These are phyloP conservation scores for Chlorociboria aeruginascens DNA, from an alignment of 495 filamentous ascomycete genomes.

Conservation along the genomic window DNA sequence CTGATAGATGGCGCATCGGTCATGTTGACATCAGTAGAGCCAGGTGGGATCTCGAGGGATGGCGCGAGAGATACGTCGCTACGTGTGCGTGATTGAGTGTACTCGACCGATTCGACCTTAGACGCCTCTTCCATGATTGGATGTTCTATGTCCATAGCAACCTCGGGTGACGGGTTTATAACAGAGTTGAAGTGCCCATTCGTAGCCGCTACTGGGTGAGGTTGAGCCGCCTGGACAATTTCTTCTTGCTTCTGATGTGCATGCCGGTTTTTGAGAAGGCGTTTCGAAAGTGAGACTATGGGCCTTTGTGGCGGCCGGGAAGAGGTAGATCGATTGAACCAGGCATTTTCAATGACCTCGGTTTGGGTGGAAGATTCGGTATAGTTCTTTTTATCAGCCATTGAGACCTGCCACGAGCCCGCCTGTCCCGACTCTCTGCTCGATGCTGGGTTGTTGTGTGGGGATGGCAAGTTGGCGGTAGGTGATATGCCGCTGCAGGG, in stretches of 20 bases:
- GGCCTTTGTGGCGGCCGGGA: constrained; percentile 24
- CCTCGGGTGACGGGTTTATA: constrained; percentile 5
- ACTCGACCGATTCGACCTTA: constrained; percentile 7
- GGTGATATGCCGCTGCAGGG: constrained; percentile 31
- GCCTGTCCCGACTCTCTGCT: not conserved
- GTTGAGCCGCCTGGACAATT: not conserved
- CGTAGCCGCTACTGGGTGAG: not conserved
- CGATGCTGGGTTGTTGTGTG: constrained; percentile 1
- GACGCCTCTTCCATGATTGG: constrained; percentile 2
- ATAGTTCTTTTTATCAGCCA: constrained; percentile 24
- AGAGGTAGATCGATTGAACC: constrained; percentile 25
- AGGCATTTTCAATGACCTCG: constrained; percentile 32
- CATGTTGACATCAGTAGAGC: constrained; percentile 10
- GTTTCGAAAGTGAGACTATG: constrained; percentile 33
- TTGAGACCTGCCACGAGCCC: constrained; percentile 23
- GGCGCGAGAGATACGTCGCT: constrained; percentile 13
- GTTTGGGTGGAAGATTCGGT: constrained; percentile 36
- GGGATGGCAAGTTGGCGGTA: constrained; percentile 12
- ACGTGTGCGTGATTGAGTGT: constrained; percentile 5
- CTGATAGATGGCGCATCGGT: constrained; percentile 11
- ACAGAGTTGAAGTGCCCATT: not conserved
- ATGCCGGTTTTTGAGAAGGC: constrained; percentile 31
- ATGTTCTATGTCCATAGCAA: constrained; percentile 14
- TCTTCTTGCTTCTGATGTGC: constrained; percentile 19
- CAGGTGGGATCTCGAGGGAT: constrained; percentile 6